Percentiles rank a stretch among this genome's conserved stretches.
phyloP scores from a whole-genome alignment of 1,284 basidiomycete genomes.

The Ganoderma lingzhi region DNA sequence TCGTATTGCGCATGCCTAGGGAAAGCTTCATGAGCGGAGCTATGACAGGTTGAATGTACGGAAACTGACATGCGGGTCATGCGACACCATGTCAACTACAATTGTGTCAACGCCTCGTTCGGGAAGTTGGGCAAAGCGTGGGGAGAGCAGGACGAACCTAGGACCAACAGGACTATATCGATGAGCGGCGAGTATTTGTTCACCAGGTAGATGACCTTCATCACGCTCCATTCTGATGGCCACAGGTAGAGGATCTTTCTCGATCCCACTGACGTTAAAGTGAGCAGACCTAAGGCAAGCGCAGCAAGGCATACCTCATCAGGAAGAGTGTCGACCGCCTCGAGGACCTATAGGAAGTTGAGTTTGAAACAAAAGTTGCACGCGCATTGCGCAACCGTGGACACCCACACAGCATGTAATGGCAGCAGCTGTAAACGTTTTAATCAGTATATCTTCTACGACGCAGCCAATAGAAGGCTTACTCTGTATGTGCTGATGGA shows the following conservation, averaged over 20 bases:
- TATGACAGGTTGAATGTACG: too few species aligned
- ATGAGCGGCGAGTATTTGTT: slow-evolving; percentile 9
- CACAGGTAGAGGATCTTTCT: not conserved
- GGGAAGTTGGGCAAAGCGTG: not conserved
- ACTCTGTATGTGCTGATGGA: slow-evolving; percentile 4
- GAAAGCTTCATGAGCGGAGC: not conserved
- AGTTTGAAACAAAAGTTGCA: not conserved
- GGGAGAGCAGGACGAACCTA: not conserved
- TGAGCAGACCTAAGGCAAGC: not conserved
- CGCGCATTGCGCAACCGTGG: too few species aligned
- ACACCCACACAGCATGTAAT: slow-evolving; percentile 9
- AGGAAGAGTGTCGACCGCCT: slow-evolving; percentile 5
- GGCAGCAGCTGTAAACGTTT: not conserved
- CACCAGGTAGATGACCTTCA: slow-evolving; percentile 7
- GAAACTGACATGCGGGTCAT: not conserved
- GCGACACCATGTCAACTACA: not conserved
- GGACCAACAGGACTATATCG: not conserved
- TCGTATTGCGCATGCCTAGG: not conserved
- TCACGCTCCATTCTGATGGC: slow-evolving; percentile 7
- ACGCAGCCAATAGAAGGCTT: not conserved
- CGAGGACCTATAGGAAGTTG: not conserved
- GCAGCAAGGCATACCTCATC: slow-evolving; percentile 9
- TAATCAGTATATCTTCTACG: not conserved
- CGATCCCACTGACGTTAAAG: not conserved
- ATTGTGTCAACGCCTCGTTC: not conserved